Evolutionary conservation across 116 monocot species (phyloP), one percentile per base, ranked within the genome.

Genomic region (Zostera marina): DNA sequence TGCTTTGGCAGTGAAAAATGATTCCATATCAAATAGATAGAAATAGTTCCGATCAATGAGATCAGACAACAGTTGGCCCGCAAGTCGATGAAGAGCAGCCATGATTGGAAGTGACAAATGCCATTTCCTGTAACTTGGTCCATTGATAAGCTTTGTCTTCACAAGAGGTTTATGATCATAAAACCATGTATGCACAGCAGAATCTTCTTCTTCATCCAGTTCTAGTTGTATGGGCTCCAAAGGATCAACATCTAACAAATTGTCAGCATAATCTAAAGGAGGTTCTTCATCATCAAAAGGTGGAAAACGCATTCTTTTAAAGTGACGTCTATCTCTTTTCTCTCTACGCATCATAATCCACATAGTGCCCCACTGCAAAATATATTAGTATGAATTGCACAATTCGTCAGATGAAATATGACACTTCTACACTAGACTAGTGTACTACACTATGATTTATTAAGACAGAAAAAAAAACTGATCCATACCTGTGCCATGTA

Each of bases 291-390:
- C 76, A 63, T 76, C 76, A 68, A 76, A 76, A 52, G 76, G 76
- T 44, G 76, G 76, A 60, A 76, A 76, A 9, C 76, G 62, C 93
- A 94, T 94, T 68, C 93, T 72, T 74, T 94, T 94, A 55, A 94
- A 94, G 62, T 88, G 93, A 0, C 93, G 54, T 32, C 93, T 59
- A 47, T 94, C 93, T 53, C 93, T 81, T 71, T 93, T 94, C 71
- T 93, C 93, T 70, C 93, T 81, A 41, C 93, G 74, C 93, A 94
- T 94, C 93, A 94, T 94, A 60, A 94, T 94, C 93, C 93, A 94
- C 93, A 94, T 94, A 25, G 93, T 81, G 47, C 93, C 93, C 93
- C 93, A 94, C 88, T 93, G 63, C 22, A 74, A 24, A 32, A 42
- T 21, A 38, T 8, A 53, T 26, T 26, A 45, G 52, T 20, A 9